Base-by-base conservation (phyloP, 2,329 filamentous ascomycete genomes). In the Hortaea sp. region DNA sequence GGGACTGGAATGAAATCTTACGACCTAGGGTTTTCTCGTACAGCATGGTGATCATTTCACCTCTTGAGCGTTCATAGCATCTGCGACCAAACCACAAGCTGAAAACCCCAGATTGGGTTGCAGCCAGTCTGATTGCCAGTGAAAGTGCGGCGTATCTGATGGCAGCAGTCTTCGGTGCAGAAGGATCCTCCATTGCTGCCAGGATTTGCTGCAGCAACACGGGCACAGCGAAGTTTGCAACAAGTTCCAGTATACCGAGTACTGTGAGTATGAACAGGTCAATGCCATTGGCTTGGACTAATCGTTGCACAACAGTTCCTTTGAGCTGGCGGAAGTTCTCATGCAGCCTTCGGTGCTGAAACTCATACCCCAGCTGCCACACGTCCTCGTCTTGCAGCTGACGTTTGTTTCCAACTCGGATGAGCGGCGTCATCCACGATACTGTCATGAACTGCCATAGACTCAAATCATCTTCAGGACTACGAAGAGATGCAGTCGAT, bases 401-500 rank as follows among this genome's bases (percentile, higher is more conserved):
- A 37, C 79, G 72, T 29, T 71, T 69, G 38, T 72, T 76, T 1
- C 83, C 86, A 27, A 80, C 65, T 1, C 70, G 68, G 9, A 94
- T 87, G 5, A 94, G 66, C 0, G 88, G 83, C 0, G 72, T 70
- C 67, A 94, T 82, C 88, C 88, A 95, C 0, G 79, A 85, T 29
- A 94, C 83, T 5, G 79, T 82, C 77, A 90, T 84, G 66, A 87
- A 95, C 54, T 89, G 84, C 76, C 86, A 88, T 1, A 89, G 70
- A 0, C 76, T 84, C 27, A 94, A 63, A 52, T 84, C 80, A 55
- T 95, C 88, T 62, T 95, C 88, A 0, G 88, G 82, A 41, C 76
- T 81, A 29, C 87, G 82, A n/a, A 85, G 67, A 2, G 72, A 64
- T 2, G 67, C 71, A 0, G 74, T 81, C 1, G 85, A 79, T 4